These are phyloP conservation scores for Monosporascus sp. DNA, from an alignment of 2,329 filamentous ascomycete genomes.

Conservation along the genomic window DNA sequence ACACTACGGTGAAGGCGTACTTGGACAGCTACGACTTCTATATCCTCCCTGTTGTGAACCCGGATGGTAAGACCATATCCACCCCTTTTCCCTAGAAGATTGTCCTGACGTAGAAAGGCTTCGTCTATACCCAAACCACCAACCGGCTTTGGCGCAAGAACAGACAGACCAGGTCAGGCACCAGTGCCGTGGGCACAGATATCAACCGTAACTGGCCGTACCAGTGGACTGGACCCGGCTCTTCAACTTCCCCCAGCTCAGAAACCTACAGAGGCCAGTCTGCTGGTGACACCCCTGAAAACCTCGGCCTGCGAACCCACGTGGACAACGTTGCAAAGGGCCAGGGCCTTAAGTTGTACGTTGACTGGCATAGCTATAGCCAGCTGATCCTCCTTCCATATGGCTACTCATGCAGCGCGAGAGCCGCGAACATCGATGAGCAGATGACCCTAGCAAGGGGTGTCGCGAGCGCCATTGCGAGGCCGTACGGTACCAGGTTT, in stretches of 20 bases:
- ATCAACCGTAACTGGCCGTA: slow-evolving; percentile 50
- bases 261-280: slow-evolving; percentile 38
- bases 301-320: slow-evolving; percentile 40
- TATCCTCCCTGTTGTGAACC: slow-evolving; percentile 49
- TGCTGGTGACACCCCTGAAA: slow-evolving; percentile 42
- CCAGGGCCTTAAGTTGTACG: slow-evolving; percentile 48
- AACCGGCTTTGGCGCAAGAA: slow-evolving; percentile 52
- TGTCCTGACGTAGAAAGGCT: slow-evolving; percentile 29
- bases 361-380: slow-evolving; percentile 56
- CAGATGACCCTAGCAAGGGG: slow-evolving; percentile 36
- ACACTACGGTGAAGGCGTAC: slow-evolving; percentile 34
- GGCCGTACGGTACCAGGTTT: slow-evolving; percentile 25
- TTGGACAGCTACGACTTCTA: slow-evolving; percentile 56
- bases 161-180: slow-evolving; percentile 33
- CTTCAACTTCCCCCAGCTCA: slow-evolving; percentile 40
- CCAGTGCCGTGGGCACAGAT: slow-evolving; percentile 43
- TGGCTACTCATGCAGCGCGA: slow-evolving; percentile 47
- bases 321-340: slow-evolving; percentile 35
- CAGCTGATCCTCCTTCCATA: slow-evolving; percentile 51
- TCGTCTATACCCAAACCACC: slow-evolving; percentile 45
- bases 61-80: slow-evolving; percentile 34
- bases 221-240: slow-evolving; percentile 38
- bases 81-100: background rate
- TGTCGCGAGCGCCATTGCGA: slow-evolving; percentile 24
- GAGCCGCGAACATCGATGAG: slow-evolving; percentile 35